These are phyloP conservation scores for Globisporangium orthogonon DNA, from an alignment of 352 stramenopile species.

Conservation along the genomic window DNA sequence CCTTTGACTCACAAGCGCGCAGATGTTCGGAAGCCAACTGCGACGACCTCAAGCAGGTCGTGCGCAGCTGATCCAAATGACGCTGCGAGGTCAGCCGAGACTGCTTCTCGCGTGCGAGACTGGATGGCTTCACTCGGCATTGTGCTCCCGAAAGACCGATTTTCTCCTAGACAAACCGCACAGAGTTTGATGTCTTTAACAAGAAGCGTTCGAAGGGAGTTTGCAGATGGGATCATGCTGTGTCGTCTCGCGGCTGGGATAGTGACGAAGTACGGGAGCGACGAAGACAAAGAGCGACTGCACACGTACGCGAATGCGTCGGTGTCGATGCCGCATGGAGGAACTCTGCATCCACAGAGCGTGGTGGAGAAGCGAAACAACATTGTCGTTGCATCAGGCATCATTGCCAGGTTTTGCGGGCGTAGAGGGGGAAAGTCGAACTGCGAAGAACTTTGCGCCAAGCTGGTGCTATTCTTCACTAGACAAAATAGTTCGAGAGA, in stretches of 20 bases:
- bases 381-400: conserved; percentile 1
- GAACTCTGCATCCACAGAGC: conserved; percentile 6
- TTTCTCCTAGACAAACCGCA: not conserved
- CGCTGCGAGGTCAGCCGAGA: not conserved
- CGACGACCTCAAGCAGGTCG: too few relatives aligned
- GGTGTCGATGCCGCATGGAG: not conserved
- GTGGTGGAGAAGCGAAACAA: conserved; percentile 7
- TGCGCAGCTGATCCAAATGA: not conserved
- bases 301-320: not conserved
- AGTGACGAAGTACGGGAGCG: conserved; percentile 6
- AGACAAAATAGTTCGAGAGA: not conserved
- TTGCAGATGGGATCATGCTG: conserved; percentile 31
- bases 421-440: too few relatives aligned
- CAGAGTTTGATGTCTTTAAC: not conserved
- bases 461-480: conserved; percentile 3
- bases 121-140: conserved; percentile 16
- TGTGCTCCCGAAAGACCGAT: not conserved
- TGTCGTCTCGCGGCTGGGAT: conserved; percentile 24
- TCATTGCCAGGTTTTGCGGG: conserved; percentile 2
- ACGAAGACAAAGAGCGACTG: not conserved
- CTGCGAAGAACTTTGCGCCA: not conserved
- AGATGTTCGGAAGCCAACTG: not conserved
- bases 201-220: conserved; percentile 3
- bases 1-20: conserved; percentile 6
- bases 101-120: not conserved